phyloP scores from a whole-genome alignment of 345 rosid species.

The Ailanthus altissimus region DNA sequence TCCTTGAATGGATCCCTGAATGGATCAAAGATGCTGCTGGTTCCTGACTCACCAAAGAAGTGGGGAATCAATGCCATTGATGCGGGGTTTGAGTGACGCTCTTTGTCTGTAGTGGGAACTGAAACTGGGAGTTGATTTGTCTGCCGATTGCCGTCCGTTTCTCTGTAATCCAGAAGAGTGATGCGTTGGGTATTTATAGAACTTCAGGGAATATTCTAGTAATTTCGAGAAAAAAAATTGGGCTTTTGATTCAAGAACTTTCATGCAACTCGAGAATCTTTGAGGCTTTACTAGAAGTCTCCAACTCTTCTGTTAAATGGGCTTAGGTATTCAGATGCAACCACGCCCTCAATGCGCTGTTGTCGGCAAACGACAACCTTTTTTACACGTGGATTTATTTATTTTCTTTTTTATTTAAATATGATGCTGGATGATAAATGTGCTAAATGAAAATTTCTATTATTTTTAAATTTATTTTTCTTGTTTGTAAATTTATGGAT shows the following conservation, averaged over 20 bases:
- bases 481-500: no score
- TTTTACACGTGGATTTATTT: no score
- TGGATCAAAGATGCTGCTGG: slow-evolving; percentile 17
- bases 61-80: slow-evolving; percentile 26
- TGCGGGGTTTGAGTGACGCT: background rate
- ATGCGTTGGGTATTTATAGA: background rate
- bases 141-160: no score
- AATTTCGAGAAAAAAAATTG: background rate
- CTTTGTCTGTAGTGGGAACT: no score
- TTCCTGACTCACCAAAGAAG: slow-evolving; percentile 16
- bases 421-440: no score
- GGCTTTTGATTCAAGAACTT: background rate
- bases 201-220: background rate
- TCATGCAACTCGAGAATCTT: background rate
- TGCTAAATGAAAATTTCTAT: no score
- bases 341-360: no score
- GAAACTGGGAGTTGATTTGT: no score
- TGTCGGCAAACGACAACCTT: no score
- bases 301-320: background rate
- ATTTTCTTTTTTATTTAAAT: no score
- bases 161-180: no score
- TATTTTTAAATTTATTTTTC: no score
- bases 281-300: background rate
- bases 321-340: background rate
- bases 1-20: slow-evolving; percentile 30